Base-by-base conservation (phyloP, 1,284 basidiomycete species). In the Ustilago lituana region DNA sequence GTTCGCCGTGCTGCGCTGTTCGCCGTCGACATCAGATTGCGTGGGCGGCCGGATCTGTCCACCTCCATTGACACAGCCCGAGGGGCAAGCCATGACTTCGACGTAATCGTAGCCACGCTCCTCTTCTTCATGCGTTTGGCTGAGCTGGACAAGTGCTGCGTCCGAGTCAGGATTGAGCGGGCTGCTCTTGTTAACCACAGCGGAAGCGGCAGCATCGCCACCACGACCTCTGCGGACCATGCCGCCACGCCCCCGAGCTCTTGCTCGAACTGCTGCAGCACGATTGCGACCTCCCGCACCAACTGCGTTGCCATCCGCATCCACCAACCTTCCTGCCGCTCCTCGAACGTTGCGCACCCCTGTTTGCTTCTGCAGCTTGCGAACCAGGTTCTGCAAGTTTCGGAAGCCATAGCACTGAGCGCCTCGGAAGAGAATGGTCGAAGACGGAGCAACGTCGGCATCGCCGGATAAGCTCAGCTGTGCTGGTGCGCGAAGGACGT, bases 51-150 rank as follows among this genome's bases (percentile, higher is more conserved):
- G 72, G 15, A 82, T 69, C 84, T 98, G 96, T 2, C 96, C 96
- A 23, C 96, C 95, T 3, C 96, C 95, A 79, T 98, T 98, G 44
- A 97, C 92, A 81, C 96, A 98, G 6, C 96, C 96, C 0, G 91
- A 89, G 0, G 96, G 96, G 84, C 96, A 99, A 20, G 96, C 96
- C 96, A 99, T 98, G 62, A 99, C 94, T 79, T 99, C 96, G 44
- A 98, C 90, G 82, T 95, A 98, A 84, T 98, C 95, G 82, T 95
- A 91, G 29, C 87, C 84, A 85, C 49, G 87, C 87, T 61, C 86
- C 85, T 43, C 79, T 70, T 79, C 54, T 11, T 80, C 77, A 20
- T 73, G 58, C 10, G 51, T 40, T 23, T 40, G 17, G 8, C 15
- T 48, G 20, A 38, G 23, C n/a, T 26, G 49, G 7, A 12, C 22